Conservation (phyloP, 768 basidiomycete genomes). For the Heimioporus sp. region DNA sequence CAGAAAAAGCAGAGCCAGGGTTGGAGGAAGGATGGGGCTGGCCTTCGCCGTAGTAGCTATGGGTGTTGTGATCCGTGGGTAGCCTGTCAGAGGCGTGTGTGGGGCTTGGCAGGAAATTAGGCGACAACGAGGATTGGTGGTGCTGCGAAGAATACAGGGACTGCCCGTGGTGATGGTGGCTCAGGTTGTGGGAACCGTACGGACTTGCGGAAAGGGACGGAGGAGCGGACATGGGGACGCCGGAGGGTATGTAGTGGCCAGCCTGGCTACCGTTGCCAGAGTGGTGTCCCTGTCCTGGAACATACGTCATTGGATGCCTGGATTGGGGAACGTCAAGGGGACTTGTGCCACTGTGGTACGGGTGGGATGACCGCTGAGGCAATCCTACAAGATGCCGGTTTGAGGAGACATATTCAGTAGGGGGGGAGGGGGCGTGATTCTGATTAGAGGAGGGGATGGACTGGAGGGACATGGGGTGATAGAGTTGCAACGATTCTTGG, state of each 20-base stretch:
- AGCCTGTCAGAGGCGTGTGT: slow-evolving; percentile 30
- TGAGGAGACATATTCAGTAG: slow-evolving; percentile 40
- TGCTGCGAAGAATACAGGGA: slow-evolving; percentile 33
- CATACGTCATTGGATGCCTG: slow-evolving; percentile 38
- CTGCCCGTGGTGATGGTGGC: slow-evolving; percentile 27
- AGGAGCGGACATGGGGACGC: slow-evolving; percentile 52
- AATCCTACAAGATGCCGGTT: slow-evolving; percentile 48
- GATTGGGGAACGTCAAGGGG: slow-evolving; percentile 30
- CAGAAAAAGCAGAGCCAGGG: slow-evolving; percentile 27
- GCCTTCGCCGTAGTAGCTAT: slow-evolving; percentile 30
- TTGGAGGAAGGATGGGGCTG: slow-evolving; percentile 27
- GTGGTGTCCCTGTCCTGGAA: slow-evolving; percentile 41
- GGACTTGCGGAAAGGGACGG: slow-evolving; percentile 45
- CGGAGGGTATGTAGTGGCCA: slow-evolving; percentile 31
- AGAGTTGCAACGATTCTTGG: slow-evolving; percentile 68
- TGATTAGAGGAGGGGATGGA: slow-evolving; percentile 37
- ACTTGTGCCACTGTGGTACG: slow-evolving; percentile 22
- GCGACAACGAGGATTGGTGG: slow-evolving; percentile 28
- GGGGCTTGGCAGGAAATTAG: slow-evolving; percentile 30
- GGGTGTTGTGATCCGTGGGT: slow-evolving; percentile 25
- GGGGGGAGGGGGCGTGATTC: slow-evolving; percentile 30
- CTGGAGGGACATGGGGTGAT: slow-evolving; percentile 77
- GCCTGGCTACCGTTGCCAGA: slow-evolving; percentile 34
- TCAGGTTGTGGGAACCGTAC: slow-evolving; percentile 26
- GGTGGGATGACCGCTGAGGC: slow-evolving; percentile 34